These are phyloP conservation scores for Phanerodontia chrysosporium DNA, from an alignment of 768 basidiomycete species.

Conservation along the genomic window DNA sequence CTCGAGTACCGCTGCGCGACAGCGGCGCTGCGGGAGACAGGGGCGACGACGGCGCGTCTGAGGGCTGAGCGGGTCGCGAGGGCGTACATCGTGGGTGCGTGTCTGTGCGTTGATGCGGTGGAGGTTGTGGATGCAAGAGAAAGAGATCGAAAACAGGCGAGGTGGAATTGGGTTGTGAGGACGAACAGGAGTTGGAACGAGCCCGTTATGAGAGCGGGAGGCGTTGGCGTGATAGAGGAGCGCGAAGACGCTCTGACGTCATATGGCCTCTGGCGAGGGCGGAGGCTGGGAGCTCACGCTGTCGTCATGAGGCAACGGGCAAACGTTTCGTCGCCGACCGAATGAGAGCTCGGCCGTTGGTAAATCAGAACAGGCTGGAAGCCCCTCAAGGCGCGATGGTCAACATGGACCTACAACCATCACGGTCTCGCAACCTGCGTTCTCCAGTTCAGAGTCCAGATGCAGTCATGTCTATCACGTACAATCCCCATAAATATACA, in stretches of 20 bases:
- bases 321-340: not conserved
- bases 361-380: not conserved
- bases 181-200: not conserved
- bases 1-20: conserved; percentile 22
- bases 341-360: not conserved
- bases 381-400: not conserved
- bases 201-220: conserved; percentile 3
- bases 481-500: too few species aligned
- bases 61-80: conserved; percentile 20
- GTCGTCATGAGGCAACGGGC: conserved; percentile 3
- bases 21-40: conserved; percentile 11
- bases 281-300: not conserved
- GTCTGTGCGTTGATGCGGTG: not conserved
- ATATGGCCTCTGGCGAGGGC: not conserved
- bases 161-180: not conserved
- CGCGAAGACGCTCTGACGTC: conserved; percentile 5
- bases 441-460: not conserved
- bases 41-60: conserved; percentile 19
- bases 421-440: not conserved
- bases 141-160: not conserved
- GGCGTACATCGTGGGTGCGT: conserved; percentile 21
- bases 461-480: not conserved
- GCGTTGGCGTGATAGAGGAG: conserved; percentile 2
- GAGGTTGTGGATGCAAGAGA: not conserved
- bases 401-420: not conserved